These are phyloP conservation scores for Rhizopus arrhizus DNA, from an alignment of 371 early-diverging fungal species.

Conservation along the genomic window DNA sequence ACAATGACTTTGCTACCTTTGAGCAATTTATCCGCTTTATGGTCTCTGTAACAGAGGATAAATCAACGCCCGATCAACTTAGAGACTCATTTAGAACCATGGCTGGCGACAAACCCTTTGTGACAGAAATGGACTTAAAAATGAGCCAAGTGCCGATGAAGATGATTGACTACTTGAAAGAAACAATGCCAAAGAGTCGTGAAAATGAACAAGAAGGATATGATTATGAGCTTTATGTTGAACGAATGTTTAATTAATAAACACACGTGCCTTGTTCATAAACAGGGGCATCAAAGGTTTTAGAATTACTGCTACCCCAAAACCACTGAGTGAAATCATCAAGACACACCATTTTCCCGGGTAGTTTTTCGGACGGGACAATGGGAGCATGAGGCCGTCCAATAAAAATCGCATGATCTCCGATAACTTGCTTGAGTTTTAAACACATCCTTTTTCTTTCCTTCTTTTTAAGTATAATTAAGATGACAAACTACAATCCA, in stretches of 20 bases:
- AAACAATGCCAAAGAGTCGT: constrained; percentile 66
- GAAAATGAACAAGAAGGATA: constrained; percentile 53
- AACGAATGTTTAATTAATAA: constrained; percentile 60
- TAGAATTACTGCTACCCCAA: no score
- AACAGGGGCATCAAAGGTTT: no score
- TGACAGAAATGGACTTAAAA: constrained; percentile 74
- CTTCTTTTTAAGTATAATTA: no score
- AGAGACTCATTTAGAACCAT: constrained; percentile 83
- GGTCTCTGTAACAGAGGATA: constrained; percentile 88
- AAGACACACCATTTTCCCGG: no score
- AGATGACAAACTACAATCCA: background rate
- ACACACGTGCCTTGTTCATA: no score
- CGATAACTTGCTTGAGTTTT: no score
- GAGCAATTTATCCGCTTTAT: constrained; percentile 89
- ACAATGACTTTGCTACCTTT: constrained; percentile 70
- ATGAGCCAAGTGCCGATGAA: constrained; percentile 67
- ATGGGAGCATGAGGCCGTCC: no score
- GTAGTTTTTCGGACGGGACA: no score
- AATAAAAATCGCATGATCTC: no score
- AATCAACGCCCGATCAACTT: constrained; percentile 86
- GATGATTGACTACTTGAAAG: constrained; percentile 73
- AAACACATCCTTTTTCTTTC: no score
- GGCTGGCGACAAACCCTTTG: constrained; percentile 82
- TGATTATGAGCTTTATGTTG: constrained; percentile 73
- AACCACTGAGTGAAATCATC: no score